Evolutionary conservation across 495 filamentous ascomycete species (phyloP), one percentile per base, ranked within the genome.

Genomic region (Penicillium parvum): DNA sequence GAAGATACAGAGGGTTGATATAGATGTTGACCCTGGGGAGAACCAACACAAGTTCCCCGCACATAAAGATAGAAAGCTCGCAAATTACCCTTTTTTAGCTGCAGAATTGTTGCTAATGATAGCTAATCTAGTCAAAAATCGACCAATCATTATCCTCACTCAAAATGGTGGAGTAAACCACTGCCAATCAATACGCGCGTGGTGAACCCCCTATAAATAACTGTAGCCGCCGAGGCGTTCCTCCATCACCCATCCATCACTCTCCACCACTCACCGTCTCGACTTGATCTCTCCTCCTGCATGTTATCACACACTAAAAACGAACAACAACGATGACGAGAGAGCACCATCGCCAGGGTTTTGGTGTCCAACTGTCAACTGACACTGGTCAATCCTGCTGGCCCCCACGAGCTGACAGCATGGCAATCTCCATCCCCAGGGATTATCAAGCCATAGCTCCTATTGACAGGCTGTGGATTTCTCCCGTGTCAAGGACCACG

Each of bases 181-280:
- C 3, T 6, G 8, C 28, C 28, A 30, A 30, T 30, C 5, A 15
- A 30, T 30, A 30, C 28, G 28, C 28, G 28, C 28, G 16, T 5
- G n/a, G 1, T 14, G 7, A 15, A 15, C 28, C 12, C 28, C 25
- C 28, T 30, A 30, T 30, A 30, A 30, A 30, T 30, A 30, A 30
- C 47, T 37, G 47, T 69, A 69, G 58, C 64, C 66, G 66, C 66
- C 48, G 52, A 49, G 54, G 48, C 54, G 53, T 50, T 57, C 48
- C 20, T 26, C 39, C 11, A 15, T 52, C 53, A 62, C 57, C 48
- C 45, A 47, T 6, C 27, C n/a, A n/a, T n/a, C n/a, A n/a, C n/a
- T n/a, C n/a, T 26, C 39, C 11, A 15, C 54, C 53, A 62, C 57
- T 47, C 45, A 47, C 7, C 27, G 27, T 18, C 38, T 25, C 36